These are phyloP conservation scores for Microsporum ferrugineum DNA, from an alignment of 2,329 filamentous ascomycete species.

Conservation along the genomic window DNA sequence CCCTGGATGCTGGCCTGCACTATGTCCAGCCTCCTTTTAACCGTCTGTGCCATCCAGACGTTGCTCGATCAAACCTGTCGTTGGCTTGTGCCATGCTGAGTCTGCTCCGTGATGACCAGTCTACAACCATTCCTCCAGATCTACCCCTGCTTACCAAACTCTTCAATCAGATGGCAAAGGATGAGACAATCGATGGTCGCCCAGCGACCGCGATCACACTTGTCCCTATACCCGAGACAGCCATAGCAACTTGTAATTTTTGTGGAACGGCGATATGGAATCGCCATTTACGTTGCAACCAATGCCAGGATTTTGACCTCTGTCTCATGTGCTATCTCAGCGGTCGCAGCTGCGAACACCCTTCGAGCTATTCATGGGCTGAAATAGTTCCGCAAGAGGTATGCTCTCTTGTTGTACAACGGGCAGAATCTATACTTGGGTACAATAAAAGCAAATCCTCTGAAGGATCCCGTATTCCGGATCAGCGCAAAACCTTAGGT, in stretches of 20 bases:
- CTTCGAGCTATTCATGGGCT: constrained; percentile 24
- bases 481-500: constrained; percentile 17
- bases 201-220: constrained; percentile 18
- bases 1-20: constrained; percentile 24
- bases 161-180: constrained; percentile 24
- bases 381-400: constrained; percentile 23
- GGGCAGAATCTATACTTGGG: constrained; percentile 17
- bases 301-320: constrained; percentile 28
- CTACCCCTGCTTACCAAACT: constrained; percentile 20
- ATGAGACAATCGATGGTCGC: constrained; percentile 21
- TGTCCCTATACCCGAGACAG: constrained; percentile 22
- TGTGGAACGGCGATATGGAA: constrained; percentile 31
- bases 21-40: constrained; percentile 28
- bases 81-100: constrained; percentile 25
- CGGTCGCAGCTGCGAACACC: constrained; percentile 27
- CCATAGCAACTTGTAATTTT: constrained; percentile 28
- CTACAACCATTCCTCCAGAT: constrained; percentile 18
- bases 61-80: constrained; percentile 22
- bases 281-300: constrained; percentile 27
- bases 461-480: constrained; percentile 11
- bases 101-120: constrained; percentile 16
- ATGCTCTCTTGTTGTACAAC: constrained; percentile 20
- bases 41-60: constrained; percentile 26
- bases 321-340: constrained; percentile 27
- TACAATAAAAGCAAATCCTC: constrained; percentile 6